phyloP scores from a whole-genome alignment of 2,329 filamentous ascomycete genomes.

The Botrytis deweyae region DNA sequence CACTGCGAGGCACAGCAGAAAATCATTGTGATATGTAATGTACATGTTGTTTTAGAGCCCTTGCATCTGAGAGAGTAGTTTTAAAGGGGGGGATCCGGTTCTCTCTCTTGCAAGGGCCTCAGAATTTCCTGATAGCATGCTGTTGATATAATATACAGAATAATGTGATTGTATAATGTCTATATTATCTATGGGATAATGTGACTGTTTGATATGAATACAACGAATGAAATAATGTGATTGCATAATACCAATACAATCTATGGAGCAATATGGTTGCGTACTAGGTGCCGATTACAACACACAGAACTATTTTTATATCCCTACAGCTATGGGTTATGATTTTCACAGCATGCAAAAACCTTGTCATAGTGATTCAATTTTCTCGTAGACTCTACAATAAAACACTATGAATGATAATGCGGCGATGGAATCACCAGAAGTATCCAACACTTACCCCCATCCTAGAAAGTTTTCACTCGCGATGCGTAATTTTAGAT shows the following conservation, averaged over 20 bases:
- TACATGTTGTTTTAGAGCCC: background rate
- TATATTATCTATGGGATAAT: background rate
- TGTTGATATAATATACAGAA: background rate
- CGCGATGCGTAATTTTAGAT: background rate
- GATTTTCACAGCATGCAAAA: background rate
- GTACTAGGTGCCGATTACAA: background rate
- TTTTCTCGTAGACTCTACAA: background rate
- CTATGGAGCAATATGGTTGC: background rate
- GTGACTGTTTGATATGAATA: background rate
- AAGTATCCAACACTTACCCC: background rate
- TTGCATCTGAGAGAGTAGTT: background rate
- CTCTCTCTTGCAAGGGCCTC: background rate
- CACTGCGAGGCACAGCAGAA: background rate
- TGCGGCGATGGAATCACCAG: background rate
- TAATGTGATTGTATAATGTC: background rate
- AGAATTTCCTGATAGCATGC: background rate
- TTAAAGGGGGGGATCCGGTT: background rate
- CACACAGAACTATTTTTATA: background rate
- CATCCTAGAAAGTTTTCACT: background rate
- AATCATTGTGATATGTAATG: background rate
- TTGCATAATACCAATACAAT: background rate
- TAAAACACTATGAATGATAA: background rate
- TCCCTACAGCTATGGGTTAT: background rate
- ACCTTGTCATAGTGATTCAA: background rate
- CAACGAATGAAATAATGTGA: background rate